phyloP scores from a whole-genome alignment of 2,329 filamentous ascomycete genomes.

The Colletotrichum chrysophilum region DNA sequence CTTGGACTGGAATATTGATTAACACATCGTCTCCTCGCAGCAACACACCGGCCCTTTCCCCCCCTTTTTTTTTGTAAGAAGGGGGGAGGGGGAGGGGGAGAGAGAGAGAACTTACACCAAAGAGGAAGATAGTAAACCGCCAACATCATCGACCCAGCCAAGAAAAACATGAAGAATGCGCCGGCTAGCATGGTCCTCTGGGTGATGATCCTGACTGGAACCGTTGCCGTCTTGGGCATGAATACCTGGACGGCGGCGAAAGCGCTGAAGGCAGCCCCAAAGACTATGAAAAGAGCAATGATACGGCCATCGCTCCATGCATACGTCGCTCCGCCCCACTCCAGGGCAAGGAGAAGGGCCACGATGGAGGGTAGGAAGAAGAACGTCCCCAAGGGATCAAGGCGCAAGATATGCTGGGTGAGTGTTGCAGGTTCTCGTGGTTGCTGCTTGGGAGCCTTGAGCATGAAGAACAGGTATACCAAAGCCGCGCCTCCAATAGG shows the following conservation, averaged over 20 bases:
- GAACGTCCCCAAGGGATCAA: conserved; percentile 64
- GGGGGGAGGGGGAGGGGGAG: too few species aligned
- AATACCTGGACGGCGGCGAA: conserved; percentile 59
- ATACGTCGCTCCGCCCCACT: conserved; percentile 65
- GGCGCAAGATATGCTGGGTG: conserved; percentile 50
- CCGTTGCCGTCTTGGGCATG: conserved; percentile 60
- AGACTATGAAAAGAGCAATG: conserved; percentile 58
- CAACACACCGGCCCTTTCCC: neutral
- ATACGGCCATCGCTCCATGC: conserved; percentile 58
- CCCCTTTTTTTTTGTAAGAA: neutral
- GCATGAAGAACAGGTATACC: conserved; percentile 53
- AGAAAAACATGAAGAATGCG: conserved; percentile 50
- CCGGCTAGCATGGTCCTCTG: conserved; percentile 60
- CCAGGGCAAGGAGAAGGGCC: conserved; percentile 65
- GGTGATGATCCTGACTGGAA: conserved; percentile 59
- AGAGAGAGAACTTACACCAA: conserved; percentile 51
- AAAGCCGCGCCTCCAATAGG: conserved; percentile 58
- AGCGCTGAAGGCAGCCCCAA: conserved; percentile 47
- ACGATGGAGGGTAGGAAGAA: conserved; percentile 66
- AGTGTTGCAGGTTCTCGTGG: conserved; percentile 33
- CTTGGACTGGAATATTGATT: conserved; percentile 49
- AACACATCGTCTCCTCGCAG: neutral
- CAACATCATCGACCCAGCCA: conserved; percentile 58
- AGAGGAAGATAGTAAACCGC: conserved; percentile 59
- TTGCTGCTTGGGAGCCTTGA: conserved; percentile 43